phyloP scores from a whole-genome alignment of 768 basidiomycete species.

The Cystobasidium onofrii region DNA sequence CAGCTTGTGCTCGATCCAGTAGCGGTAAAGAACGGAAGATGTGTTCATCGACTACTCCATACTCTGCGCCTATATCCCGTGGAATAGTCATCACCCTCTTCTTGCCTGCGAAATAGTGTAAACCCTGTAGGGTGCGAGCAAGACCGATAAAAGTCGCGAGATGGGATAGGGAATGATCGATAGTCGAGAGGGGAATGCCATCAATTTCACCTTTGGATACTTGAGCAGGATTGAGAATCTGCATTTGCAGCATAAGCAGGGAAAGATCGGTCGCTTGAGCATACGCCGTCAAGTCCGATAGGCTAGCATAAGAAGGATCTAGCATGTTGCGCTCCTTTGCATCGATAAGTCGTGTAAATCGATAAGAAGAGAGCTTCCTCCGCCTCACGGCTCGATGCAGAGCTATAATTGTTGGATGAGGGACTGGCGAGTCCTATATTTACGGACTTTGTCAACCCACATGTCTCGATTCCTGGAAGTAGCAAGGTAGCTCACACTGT shows the following conservation, averaged over 20 bases:
- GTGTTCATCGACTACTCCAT: conserved; percentile 25
- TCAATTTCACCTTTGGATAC: background rate
- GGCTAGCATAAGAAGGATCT: conserved; percentile 34
- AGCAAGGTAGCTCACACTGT: conserved; percentile 32
- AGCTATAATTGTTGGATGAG: conserved; percentile 36
- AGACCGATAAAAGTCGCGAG: conserved; percentile 17
- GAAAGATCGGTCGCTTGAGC: conserved; percentile 14
- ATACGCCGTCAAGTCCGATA: conserved; percentile 38
- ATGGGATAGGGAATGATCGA: conserved; percentile 28
- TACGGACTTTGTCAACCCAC: background rate
- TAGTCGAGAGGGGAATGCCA: conserved; percentile 21
- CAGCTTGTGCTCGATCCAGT: background rate
- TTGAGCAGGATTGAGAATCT: conserved; percentile 5
- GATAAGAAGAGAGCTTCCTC: conserved; percentile 35
- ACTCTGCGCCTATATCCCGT: background rate
- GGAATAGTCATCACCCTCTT: conserved; percentile 25
- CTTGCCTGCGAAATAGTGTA: conserved; percentile 8
- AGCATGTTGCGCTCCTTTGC: conserved; percentile 37
- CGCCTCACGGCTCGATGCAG: conserved; percentile 31
- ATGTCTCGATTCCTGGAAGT: background rate
- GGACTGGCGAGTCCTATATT: conserved; percentile 31
- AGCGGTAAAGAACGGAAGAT: conserved; percentile 23
- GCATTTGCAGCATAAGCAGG: conserved; percentile 10
- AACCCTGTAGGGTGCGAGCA: background rate
- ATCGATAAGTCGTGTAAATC: conserved; percentile 36